Percentiles rank a stretch among this genome's conserved stretches.
Conservation (phyloP, 2,329 filamentous ascomycete species). For the Westerdykella aurantiaca region DNA sequence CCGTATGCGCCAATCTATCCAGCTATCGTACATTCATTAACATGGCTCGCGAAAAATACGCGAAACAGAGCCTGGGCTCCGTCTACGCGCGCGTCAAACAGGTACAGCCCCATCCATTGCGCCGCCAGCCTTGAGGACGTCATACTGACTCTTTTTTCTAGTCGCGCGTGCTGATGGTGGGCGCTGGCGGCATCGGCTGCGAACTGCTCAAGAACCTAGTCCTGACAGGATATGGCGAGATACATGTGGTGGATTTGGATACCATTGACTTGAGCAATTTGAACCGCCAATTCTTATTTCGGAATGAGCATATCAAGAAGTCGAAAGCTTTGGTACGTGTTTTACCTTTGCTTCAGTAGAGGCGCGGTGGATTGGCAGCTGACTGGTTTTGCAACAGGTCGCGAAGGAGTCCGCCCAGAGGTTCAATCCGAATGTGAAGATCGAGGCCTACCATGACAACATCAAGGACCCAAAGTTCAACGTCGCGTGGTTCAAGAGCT, state of each 20-base stretch:
- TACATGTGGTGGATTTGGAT: constrained; percentile 93
- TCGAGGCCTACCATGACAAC: constrained; percentile 86
- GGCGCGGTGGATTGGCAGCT: no score
- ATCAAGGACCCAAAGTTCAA: constrained; percentile 88
- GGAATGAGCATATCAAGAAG: constrained; percentile 96
- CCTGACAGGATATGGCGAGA: constrained; percentile 82
- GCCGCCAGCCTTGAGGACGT: constrained; percentile 1
- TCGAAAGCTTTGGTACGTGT: constrained; percentile 77
- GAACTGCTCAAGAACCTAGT: constrained; percentile 96
- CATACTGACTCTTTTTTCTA: constrained; percentile 40
- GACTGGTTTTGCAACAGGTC: constrained; percentile 50
- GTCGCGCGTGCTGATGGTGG: constrained; percentile 87
- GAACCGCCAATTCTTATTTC: constrained; percentile 95
- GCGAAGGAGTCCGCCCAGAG: constrained; percentile 84
- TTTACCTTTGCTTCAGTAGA: neutral
- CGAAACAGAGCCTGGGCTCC: constrained; percentile 57
- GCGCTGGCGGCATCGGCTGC: constrained; percentile 94
- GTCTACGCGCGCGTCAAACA: constrained; percentile 63
- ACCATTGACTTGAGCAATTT: constrained; percentile 97
- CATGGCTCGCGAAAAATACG: constrained; percentile 46
- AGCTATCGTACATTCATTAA: constrained; percentile 11
- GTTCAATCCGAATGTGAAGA: constrained; percentile 84
- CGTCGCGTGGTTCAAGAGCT: constrained; percentile 78
- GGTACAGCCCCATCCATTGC: constrained; percentile 43
- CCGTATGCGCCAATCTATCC: constrained; percentile 10